Evolutionary conservation across 805 yeast genomes (phyloP).

Genomic region (Metschnikowia santaceciliae): DNA sequence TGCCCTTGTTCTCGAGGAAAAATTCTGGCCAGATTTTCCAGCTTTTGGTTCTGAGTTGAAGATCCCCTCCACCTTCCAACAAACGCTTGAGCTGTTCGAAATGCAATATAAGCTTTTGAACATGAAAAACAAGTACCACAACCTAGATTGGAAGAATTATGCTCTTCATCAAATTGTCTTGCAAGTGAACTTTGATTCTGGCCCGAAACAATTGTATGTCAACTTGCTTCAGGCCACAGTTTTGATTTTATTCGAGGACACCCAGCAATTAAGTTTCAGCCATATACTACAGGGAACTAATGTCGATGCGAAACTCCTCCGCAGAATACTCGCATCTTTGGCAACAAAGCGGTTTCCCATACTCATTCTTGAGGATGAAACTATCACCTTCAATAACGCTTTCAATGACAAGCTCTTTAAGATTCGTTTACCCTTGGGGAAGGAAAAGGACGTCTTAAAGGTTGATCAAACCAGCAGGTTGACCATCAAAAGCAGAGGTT

Average conservation of each 20-base stretch:
- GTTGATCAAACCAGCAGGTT: constrained; percentile 8
- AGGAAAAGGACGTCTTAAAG: constrained; percentile 8
- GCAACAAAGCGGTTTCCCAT: constrained; percentile 29
- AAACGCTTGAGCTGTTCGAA: constrained; percentile 21
- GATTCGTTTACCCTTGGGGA: constrained; percentile 29
- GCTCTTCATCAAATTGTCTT: constrained; percentile 40
- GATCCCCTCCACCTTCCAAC: constrained; percentile 23
- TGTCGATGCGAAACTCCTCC: constrained; percentile 31
- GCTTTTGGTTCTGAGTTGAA: constrained; percentile 17
- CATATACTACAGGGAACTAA: constrained; percentile 26
- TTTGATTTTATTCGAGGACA: constrained; percentile 34
- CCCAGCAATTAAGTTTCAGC: constrained; percentile 16
- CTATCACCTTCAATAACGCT: constrained; percentile 17
- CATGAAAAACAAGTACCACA: constrained; percentile 23
- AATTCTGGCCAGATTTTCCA: constrained; percentile 41
- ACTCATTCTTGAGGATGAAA: constrained; percentile 15
- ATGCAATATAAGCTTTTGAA: constrained; percentile 18
- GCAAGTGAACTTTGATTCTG: constrained; percentile 27
- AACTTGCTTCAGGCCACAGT: constrained; percentile 45
- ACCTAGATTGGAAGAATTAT: constrained; percentile 40
- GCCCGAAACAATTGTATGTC: constrained; percentile 31
- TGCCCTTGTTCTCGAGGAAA: constrained; percentile 31
- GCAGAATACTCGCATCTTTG: constrained; percentile 27
- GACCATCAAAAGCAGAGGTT: constrained; percentile 22
- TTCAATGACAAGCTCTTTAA: constrained; percentile 27